Base-by-base conservation (phyloP, 2,329 filamentous ascomycete genomes). In the Ascomycota sp. region DNA sequence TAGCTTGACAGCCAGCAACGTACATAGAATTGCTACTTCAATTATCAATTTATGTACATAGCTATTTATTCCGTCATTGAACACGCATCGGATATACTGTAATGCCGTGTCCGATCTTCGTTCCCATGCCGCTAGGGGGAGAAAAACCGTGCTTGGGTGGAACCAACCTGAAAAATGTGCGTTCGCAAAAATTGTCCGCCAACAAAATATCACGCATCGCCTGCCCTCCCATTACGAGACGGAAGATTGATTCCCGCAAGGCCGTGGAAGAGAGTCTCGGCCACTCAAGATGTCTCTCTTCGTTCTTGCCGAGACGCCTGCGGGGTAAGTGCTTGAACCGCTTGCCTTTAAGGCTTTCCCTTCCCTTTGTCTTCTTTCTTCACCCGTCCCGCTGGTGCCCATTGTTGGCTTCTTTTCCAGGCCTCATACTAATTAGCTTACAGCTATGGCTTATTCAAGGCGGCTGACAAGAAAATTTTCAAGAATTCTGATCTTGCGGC, bases 361-460 rank as follows among this genome's bases (percentile, higher is more conserved):
- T 17, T 17, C 15, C 15, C 15, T 17, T 17, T 17, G 15, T 17
- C 15, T 17, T 3, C 4, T 17, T 17, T 17, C 15, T 17, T 17
- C 15, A 17, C 15, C 4, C 15, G 15, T 17, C 15, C 15, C 4
- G 15, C 15, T 17, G 15, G 15, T 17, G 15, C 15, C 15, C 15
- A 17, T 17, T 17, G 15, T 17, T 17, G 15, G 15, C 15, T 4
- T 3, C 15, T 17, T 17, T 17, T 17, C 15, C 4, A 17, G 4
- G 15, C 15, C 15, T 4, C 15, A 4, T 17, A 4, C 15, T 17
- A 17, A 17, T 4, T 7, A 39, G 35, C 33, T 23, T 40, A 42
- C 44, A 92, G 89, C 54, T 95, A 95, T 63, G 89, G 85, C 56
- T 72, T 98, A 54, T 83, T 98, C 64, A 95, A 98, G 68, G 79